Base-by-base conservation (phyloP, 768 basidiomycete genomes). In the Trametes villosa region DNA sequence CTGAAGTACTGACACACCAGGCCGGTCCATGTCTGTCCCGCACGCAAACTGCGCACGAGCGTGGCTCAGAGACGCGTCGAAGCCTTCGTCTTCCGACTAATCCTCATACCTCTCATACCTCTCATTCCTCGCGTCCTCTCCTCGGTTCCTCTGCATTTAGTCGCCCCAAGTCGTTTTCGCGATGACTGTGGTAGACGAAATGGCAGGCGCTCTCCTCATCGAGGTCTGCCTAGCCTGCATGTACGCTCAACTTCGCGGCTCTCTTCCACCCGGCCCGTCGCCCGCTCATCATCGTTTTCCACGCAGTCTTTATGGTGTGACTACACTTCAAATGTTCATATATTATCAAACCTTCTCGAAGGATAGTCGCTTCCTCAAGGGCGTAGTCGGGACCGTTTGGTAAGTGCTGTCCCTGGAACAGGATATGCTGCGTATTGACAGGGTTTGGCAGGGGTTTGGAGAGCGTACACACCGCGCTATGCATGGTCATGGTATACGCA, bases 201-300 rank as follows among this genome's bases (percentile, higher is more conserved):
- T 55, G 20, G 30, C 34, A 15, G 53, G 53, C 18, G 42, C 53
- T 15, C 53, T 55, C 30, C 33, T 55, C 15, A 55, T 55, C 33
- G 53, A 55, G 33, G 53, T 55, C 33, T 55, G 57, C 50, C 42
- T 59, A 15, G 57, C 57, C 24, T 59, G 57, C 49, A 52, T 52
- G 57, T 59, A 34, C 20, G 49, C 24, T n/a, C n/a, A n/a, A n/a
- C n/a, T n/a, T n/a, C n/a, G n/a, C n/a, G n/a, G 2, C 42, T 12
- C 9, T 20, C 3, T 24, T n/a, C n/a, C n/a, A n/a, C n/a, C n/a
- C n/a, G n/a, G n/a, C n/a, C n/a, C n/a, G n/a, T n/a, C n/a, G n/a
- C n/a, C n/a, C n/a, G n/a, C n/a, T n/a, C n/a, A n/a, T n/a, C n/a
- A n/a, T n/a, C n/a, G n/a, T n/a, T n/a, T 18, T 27, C 20, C 20